A percentile compares a stretch with the other conserved stretches of the same genome.
Evolutionary conservation across 176 grass and related monocot genomes (phyloP).

Genomic region (Carex littledalei): DNA sequence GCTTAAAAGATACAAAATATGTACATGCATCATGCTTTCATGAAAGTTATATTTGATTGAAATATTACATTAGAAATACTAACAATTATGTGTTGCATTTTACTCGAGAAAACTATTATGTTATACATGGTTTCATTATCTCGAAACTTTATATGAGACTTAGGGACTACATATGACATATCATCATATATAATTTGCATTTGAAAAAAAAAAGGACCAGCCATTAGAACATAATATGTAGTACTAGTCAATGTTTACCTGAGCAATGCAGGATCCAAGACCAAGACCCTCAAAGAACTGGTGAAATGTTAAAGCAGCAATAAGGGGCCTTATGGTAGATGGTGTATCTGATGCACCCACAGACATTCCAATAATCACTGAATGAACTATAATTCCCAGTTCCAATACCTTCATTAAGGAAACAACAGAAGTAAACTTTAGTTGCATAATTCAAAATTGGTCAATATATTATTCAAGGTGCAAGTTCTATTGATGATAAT

Average conservation of each 20-base stretch:
- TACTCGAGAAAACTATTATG: background rate
- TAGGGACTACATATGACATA: background rate
- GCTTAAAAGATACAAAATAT: background rate
- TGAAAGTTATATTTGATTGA: background rate
- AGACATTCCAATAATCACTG: conserved; percentile 71
- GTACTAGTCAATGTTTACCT: conserved; percentile 1
- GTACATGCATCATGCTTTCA: background rate
- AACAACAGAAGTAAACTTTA: background rate
- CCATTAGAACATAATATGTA: background rate
- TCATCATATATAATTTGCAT: background rate
- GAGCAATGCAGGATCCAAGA: conserved; percentile 51
- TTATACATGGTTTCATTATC: background rate
- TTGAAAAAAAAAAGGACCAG: background rate
- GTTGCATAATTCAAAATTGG: background rate
- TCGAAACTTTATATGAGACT: background rate
- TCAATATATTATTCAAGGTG: too few relatives aligned
- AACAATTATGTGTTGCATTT: background rate
- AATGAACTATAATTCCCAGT: conserved; percentile 66
- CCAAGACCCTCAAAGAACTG: conserved; percentile 79
- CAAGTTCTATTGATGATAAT: background rate
- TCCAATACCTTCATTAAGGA: conserved; percentile 38
- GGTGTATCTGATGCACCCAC: conserved; percentile 39
- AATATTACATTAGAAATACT: background rate
- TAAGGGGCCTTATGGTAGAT: conserved; percentile 38
- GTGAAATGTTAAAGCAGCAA: conserved; percentile 58